A percentile compares a stretch with the other conserved stretches of the same genome.
These are phyloP conservation scores for Leptographium flavum DNA, from an alignment of 2,329 filamentous ascomycete genomes.

Conservation along the genomic window DNA sequence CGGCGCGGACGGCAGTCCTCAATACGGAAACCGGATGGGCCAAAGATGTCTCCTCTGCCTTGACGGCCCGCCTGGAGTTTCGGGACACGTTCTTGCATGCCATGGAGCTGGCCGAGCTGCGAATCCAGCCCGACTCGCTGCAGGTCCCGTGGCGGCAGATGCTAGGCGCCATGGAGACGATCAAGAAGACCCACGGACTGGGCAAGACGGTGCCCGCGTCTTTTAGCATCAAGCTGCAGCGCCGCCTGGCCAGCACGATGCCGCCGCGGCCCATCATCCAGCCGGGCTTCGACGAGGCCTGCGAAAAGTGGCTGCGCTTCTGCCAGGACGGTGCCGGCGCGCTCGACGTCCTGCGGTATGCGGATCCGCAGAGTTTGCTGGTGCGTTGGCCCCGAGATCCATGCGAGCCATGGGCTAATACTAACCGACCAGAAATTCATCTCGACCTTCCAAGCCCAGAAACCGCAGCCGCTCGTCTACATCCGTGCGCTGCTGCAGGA, in stretches of 20 bases:
- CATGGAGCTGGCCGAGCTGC: constrained; percentile 31
- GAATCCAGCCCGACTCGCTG: constrained; percentile 29
- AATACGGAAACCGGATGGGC: constrained; percentile 22
- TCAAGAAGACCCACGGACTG: constrained; percentile 46
- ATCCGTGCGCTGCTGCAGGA: constrained; percentile 67
- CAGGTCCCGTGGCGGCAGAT: constrained; percentile 38
- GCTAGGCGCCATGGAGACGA: constrained; percentile 32
- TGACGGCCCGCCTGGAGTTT: constrained; percentile 51
- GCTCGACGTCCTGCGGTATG: constrained; percentile 51
- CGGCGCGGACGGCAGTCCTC: constrained; percentile 38
- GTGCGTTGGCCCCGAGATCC: too few species aligned
- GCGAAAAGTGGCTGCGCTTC: constrained; percentile 53
- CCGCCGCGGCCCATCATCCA: constrained; percentile 83
- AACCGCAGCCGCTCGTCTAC: constrained; percentile 71
- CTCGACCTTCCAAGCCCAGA: constrained; percentile 59
- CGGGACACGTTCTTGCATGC: constrained; percentile 48
- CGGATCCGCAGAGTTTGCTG: constrained; percentile 53
- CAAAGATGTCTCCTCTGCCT: constrained; percentile 33
- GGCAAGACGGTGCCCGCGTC: constrained; percentile 57
- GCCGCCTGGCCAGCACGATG: constrained; percentile 84
- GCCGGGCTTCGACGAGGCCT: constrained; percentile 57
- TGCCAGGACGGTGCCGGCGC: constrained; percentile 59
- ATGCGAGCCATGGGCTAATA: too few species aligned
- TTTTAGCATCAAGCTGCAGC: constrained; percentile 81
- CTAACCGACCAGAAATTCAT: constrained; percentile 48